Percentiles rank a stretch among this genome's conserved stretches.
These are phyloP conservation scores for Ustilago esculenta DNA, from an alignment of 1,284 basidiomycete genomes.

Conservation along the genomic window DNA sequence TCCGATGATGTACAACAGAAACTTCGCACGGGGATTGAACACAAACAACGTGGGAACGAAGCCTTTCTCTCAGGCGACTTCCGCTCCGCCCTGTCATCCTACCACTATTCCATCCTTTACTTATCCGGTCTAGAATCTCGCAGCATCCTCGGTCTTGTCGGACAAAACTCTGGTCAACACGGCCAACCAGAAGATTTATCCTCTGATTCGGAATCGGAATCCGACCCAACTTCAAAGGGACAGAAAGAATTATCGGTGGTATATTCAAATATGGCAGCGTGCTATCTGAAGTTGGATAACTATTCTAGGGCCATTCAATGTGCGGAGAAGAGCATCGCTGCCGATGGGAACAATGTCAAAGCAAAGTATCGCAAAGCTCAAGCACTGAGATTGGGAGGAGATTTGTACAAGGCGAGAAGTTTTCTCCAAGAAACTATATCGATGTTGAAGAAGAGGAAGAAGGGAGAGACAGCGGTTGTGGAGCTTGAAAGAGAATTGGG, in stretches of 20 bases:
- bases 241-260: slow-evolving; percentile 20
- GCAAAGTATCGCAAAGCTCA: slow-evolving; percentile 28
- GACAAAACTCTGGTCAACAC: slow-evolving; percentile 14
- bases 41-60: slow-evolving; percentile 26
- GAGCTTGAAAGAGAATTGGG: slow-evolving; percentile 16
- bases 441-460: background rate
- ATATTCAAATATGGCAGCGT: slow-evolving; percentile 32
- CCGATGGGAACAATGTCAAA: slow-evolving; percentile 23
- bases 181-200: slow-evolving; percentile 19
- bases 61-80: slow-evolving; percentile 16
- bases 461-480: background rate
- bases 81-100: slow-evolving; percentile 10
- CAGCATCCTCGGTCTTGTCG: slow-evolving; percentile 19
- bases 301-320: slow-evolving; percentile 10
- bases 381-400: slow-evolving; percentile 7
- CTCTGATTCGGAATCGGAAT: slow-evolving; percentile 3
- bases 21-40: slow-evolving; percentile 6
- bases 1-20: slow-evolving; percentile 5
- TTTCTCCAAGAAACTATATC: slow-evolving; percentile 1
- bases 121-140: slow-evolving; percentile 14
- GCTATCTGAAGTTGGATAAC: slow-evolving; percentile 27
- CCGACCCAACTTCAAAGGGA: background rate
- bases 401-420: slow-evolving; percentile 13
- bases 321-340: slow-evolving; percentile 22
- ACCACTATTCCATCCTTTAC: slow-evolving; percentile 30